Conservation (phyloP, 139 green algal genomes). For the Ulvella scutata region DNA sequence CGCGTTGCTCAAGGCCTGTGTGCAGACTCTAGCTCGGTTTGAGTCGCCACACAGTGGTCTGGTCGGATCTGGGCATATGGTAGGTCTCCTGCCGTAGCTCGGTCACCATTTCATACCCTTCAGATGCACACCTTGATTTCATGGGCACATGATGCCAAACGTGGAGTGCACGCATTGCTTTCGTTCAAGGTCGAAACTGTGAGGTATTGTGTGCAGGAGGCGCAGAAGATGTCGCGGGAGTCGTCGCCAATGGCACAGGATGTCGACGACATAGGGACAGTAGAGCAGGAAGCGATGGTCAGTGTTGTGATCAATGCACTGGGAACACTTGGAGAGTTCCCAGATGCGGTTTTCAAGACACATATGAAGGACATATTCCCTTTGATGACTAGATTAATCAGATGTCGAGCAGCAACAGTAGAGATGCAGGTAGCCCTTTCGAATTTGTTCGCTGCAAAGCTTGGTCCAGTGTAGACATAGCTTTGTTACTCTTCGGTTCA, state of each 20-base stretch:
- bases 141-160: background rate
- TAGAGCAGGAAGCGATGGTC: background rate
- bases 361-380: constrained; percentile 76
- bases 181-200: background rate
- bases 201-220: background rate
- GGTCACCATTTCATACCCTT: background rate
- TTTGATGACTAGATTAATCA: constrained; percentile 65
- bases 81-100: background rate
- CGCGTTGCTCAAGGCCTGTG: background rate
- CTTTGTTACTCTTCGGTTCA: too few species aligned
- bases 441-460: background rate
- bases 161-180: background rate
- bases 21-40: background rate
- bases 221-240: background rate
- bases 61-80: background rate
- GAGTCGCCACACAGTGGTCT: background rate
- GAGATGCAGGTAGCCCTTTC: background rate
- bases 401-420: constrained; percentile 11
- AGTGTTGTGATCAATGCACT: constrained; percentile 36
- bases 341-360: constrained; percentile 39
- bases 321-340: constrained; percentile 38
- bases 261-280: background rate
- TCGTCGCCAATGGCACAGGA: background rate
- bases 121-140: background rate
- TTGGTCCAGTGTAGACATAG: too few species aligned